Conservation (phyloP, 192 early-diverging fungal species). For the Phlyctochytrium arcticum region DNA sequence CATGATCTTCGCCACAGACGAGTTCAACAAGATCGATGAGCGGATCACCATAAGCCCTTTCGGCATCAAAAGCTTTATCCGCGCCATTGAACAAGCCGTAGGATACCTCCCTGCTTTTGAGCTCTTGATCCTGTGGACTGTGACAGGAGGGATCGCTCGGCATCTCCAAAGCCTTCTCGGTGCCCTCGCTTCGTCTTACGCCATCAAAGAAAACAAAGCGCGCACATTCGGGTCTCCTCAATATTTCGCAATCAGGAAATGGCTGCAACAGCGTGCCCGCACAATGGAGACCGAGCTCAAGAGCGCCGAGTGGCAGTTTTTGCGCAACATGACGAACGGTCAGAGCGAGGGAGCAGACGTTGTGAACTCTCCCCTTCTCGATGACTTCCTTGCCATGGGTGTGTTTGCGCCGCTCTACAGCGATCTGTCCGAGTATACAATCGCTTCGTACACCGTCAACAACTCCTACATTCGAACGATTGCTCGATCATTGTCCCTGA, state of each 20-base stretch:
- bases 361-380: neutral
- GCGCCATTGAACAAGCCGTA: neutral
- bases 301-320: neutral
- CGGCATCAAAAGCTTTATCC: neutral
- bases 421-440: neutral
- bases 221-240: neutral
- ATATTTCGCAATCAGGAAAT: neutral
- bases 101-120: neutral
- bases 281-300: neutral
- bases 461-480: neutral
- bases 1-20: neutral
- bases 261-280: neutral
- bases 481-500: neutral
- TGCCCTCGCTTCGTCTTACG: neutral
- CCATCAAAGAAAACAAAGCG: neutral
- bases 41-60: neutral
- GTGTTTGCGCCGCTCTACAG: neutral
- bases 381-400: neutral
- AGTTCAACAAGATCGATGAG: neutral
- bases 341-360: neutral
- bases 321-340: neutral
- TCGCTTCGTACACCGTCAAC: neutral
- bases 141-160: neutral
- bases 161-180: neutral
- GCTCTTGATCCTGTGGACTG: neutral